Conservation (phyloP, 2,329 filamentous ascomycete species). For the Botryotinia calthae region DNA sequence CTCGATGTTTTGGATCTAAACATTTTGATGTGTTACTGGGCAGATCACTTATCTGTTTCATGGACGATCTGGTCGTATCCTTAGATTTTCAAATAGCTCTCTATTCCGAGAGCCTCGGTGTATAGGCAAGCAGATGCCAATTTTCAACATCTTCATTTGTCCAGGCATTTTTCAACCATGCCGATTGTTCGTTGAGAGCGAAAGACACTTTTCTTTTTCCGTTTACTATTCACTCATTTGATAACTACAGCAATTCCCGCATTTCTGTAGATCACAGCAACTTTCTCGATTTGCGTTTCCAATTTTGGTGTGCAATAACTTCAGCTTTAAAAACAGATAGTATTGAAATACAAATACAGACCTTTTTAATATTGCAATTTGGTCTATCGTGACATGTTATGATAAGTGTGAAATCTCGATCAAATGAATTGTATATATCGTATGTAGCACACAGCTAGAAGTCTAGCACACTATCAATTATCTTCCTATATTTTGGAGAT, state of each 20-base stretch:
- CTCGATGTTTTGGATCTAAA: constrained; percentile 44
- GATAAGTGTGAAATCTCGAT: neutral
- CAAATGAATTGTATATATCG: neutral
- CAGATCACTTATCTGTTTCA: neutral
- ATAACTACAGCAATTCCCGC: neutral
- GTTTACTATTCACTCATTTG: neutral
- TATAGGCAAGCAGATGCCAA: neutral
- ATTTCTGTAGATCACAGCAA: neutral
- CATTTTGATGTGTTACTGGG: neutral
- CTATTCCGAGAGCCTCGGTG: neutral
- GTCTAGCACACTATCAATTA: neutral
- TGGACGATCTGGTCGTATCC: neutral
- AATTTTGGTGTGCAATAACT: neutral
- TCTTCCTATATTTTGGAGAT: neutral
- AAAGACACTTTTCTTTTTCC: neutral
- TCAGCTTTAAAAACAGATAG: neutral
- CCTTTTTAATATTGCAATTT: neutral
- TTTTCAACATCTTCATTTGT: neutral
- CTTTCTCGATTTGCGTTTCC: neutral
- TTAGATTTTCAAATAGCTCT: neutral
- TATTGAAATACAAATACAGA: neutral
- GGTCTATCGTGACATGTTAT: neutral
- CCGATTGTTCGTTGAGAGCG: neutral
- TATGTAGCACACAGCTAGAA: neutral
- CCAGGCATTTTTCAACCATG: neutral